These are phyloP conservation scores for Saposhnikovia divaricata DNA, from an alignment of 129 eudicot genomes.

Conservation along the genomic window DNA sequence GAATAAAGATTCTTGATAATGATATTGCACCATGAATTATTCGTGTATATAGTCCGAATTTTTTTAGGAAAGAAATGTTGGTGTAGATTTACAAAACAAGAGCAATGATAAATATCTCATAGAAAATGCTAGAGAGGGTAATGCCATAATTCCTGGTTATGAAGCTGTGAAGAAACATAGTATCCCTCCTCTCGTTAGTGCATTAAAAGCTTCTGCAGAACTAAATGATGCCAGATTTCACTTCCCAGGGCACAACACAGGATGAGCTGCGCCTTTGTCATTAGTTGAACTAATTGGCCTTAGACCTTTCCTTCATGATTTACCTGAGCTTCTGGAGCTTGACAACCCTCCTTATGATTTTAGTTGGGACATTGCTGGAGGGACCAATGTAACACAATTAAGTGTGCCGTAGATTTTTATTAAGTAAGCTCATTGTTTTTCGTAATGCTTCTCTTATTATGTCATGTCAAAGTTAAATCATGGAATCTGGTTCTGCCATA, in stretches of 20 bases:
- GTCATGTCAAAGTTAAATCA: neutral
- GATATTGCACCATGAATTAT: no score
- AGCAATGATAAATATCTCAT: no score
- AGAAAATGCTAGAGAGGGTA: no score
- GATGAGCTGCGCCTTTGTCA: slow-evolving; percentile 67
- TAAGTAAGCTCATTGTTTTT: neutral
- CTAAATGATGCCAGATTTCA: slow-evolving; percentile 67
- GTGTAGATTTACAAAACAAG: no score
- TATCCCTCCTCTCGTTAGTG: slow-evolving; percentile 56
- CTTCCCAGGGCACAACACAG: slow-evolving; percentile 79
- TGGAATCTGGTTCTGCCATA: neutral
- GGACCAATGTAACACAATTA: slow-evolving; percentile 61
- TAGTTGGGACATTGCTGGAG: slow-evolving; percentile 63
- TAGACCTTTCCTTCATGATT: slow-evolving; percentile 52
- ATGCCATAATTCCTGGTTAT: neutral
- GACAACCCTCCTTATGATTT: slow-evolving; percentile 56
- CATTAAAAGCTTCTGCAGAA: slow-evolving; percentile 60
- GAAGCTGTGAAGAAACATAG: slow-evolving; percentile 7
- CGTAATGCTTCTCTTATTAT: neutral
- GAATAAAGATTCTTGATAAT: no score
- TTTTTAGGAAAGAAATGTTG: no score
- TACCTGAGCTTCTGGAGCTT: slow-evolving; percentile 77
- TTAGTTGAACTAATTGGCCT: slow-evolving; percentile 44
- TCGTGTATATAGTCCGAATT: no score
- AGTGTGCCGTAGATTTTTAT: slow-evolving; percentile 14